phyloP scores from a whole-genome alignment of 1,284 basidiomycete species.

The Cutaneotrichosporon sp. region DNA sequence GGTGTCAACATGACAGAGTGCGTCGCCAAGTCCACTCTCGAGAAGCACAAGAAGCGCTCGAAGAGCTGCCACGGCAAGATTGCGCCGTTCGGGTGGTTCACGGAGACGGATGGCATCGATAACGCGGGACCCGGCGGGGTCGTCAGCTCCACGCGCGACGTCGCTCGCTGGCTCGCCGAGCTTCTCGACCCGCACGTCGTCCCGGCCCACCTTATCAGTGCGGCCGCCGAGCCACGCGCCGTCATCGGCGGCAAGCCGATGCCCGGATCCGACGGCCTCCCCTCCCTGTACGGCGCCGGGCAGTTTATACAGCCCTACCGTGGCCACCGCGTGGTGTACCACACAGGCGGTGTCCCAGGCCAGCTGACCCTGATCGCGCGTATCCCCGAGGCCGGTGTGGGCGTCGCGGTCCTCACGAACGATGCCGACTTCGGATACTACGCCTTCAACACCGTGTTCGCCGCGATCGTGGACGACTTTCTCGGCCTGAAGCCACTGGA shows the following conservation, averaged over 20 bases:
- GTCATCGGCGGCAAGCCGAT: not conserved
- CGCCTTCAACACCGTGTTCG: constrained; percentile 15
- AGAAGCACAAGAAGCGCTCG: constrained; percentile 14
- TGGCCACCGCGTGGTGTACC: constrained; percentile 22
- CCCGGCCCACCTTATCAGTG: constrained; percentile 24
- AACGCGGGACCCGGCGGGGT: constrained; percentile 37
- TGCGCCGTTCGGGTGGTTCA: constrained; percentile 30
- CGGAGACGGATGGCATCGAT: constrained; percentile 19
- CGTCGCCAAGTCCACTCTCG: constrained; percentile 3
- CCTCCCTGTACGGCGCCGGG: constrained; percentile 24
- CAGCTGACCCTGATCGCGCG: constrained; percentile 21
- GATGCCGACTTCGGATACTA: constrained; percentile 12
- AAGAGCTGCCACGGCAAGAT: constrained; percentile 23
- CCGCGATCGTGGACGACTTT: constrained; percentile 28
- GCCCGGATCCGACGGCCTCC: not conserved
- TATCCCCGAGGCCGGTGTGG: constrained; percentile 21
- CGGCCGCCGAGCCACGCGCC: constrained; percentile 4
- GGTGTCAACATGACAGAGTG: constrained; percentile 21
- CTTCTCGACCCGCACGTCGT: constrained; percentile 34
- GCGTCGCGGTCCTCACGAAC: constrained; percentile 26
- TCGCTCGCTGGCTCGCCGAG: constrained; percentile 38
- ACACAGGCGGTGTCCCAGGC: constrained; percentile 28
- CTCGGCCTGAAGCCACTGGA: constrained; percentile 21
- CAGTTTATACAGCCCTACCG: constrained; percentile 20
- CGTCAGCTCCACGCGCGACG: constrained; percentile 31